phyloP scores from a whole-genome alignment of 352 stramenopile species.

The Phytopythium mirpurense region DNA sequence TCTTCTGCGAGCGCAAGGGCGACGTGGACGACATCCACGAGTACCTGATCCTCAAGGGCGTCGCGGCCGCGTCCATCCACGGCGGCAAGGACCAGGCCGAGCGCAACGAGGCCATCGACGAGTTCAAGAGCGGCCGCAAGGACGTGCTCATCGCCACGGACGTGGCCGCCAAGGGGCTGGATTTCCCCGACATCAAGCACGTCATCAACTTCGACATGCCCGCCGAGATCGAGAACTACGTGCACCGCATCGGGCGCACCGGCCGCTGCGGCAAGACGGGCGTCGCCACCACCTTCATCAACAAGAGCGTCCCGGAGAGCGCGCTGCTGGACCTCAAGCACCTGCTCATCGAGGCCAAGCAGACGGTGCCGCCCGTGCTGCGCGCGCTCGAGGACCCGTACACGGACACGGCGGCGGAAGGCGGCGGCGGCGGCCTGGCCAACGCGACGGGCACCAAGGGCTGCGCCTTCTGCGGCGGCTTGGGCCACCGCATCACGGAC shows the following conservation, averaged over 20 bases:
- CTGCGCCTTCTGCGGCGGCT: slow-evolving; percentile 98
- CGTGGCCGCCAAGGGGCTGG: slow-evolving; percentile 97
- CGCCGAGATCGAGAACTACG: slow-evolving; percentile 99
- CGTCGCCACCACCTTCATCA: slow-evolving; percentile 99
- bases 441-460: slow-evolving; percentile 87
- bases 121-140: slow-evolving; percentile 93
- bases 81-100: slow-evolving; percentile 97
- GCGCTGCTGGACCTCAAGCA: slow-evolving; percentile 98
- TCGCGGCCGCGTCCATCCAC: slow-evolving; percentile 95
- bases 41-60: slow-evolving; percentile 97
- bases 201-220: slow-evolving; percentile 99
- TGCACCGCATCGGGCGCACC: slow-evolving; percentile 98
- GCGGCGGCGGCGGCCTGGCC: slow-evolving; percentile 24
- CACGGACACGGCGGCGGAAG: slow-evolving; percentile 67
- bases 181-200: slow-evolving; percentile 99
- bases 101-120: slow-evolving; percentile 94
- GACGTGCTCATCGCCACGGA: slow-evolving; percentile 99
- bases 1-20: slow-evolving; percentile 97
- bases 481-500: slow-evolving; percentile 98
- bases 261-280: slow-evolving; percentile 97
- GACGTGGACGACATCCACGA: slow-evolving; percentile 99
- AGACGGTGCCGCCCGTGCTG: slow-evolving; percentile 97
- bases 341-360: slow-evolving; percentile 97
- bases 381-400: slow-evolving; percentile 97
- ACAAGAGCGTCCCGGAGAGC: slow-evolving; percentile 94